Conservation (phyloP, 2,329 filamentous ascomycete species). For the Fusarium algeriense region DNA sequence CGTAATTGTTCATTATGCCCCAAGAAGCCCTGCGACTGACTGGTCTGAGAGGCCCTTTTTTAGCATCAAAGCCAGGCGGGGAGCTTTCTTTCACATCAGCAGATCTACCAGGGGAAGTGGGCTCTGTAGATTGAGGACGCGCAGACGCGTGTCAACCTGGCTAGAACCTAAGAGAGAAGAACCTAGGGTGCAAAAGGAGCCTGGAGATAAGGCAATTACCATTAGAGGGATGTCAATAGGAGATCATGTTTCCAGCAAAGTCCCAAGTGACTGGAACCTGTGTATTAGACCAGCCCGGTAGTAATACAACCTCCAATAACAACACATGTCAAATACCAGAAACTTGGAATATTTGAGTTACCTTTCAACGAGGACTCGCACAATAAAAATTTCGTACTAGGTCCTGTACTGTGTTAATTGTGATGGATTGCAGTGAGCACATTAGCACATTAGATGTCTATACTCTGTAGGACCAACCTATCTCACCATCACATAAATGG, state of each 20-base stretch:
- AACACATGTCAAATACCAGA: not conserved
- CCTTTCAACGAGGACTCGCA: not conserved
- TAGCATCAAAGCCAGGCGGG: constrained; percentile 14
- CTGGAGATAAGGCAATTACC: not conserved
- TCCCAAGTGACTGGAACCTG: not conserved
- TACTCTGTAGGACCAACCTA: not conserved
- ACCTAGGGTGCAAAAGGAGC: not conserved
- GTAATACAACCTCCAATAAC: not conserved
- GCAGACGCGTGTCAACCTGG: constrained; percentile 28
- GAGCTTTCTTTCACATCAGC: constrained; percentile 13
- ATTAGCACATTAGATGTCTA: not conserved
- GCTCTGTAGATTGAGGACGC: constrained; percentile 37
- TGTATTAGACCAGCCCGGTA: not conserved
- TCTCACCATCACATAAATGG: not conserved
- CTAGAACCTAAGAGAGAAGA: not conserved
- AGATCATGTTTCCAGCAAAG: not conserved
- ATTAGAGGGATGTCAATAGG: too few species aligned
- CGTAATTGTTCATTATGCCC: not conserved
- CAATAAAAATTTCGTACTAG: not conserved
- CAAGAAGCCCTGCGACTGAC: constrained; percentile 17
- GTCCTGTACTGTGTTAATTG: not conserved
- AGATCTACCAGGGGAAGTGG: constrained; percentile 40
- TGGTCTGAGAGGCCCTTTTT: constrained; percentile 7
- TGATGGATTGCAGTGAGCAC: not conserved
- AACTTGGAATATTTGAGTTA: not conserved